Evolutionary conservation across 176 grass and related monocot species (phyloP), one percentile per base, ranked within the genome.

Genomic region (Avena atlantica): DNA sequence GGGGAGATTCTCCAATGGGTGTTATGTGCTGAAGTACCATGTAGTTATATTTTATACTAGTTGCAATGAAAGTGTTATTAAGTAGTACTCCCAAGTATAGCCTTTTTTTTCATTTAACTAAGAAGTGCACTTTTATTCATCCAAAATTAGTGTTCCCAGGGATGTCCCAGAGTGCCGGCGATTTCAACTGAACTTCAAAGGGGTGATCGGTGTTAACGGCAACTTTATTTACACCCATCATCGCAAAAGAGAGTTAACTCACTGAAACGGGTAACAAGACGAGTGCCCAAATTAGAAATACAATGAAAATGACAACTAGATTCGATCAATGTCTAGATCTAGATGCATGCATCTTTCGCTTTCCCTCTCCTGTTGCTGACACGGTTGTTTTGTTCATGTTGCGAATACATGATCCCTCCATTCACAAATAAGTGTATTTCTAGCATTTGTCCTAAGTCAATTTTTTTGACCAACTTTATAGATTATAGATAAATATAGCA

Each of bases 331-430:
- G 57, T 72, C 44, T 81, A 75, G 69, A 68, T 66, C 25, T 15
- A 66, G 78, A 84, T 88, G 81, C 81, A 81, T 81, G 76, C 51
- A 88, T 83, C 89, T 85, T 81, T 88, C 52, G 40, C 86, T 81
- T 81, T 88, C 89, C 5, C 25, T 79, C 34, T 12, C 78, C 57
- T 84, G 80, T 87, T 25, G 14, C 57, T 84, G 57, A 66, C 66
- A 48, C 14, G 84, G 66, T 50, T n/a, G 8, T 59, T 87, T 82
- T 50, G 67, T 15, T 80, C 65, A 23, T 29, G 59, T 34, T 75
- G 50, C 31, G 12, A n/a, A 68, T 8, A 68, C 52, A 66, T 52
- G 19, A 25, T 48, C 40, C 1, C 40, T 42, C 40, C 40, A 42
- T 42, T 6, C 40, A 42, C 40, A 42, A 8, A 42, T 42, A 42